Evolutionary conservation across 129 eudicot genomes (phyloP), one percentile per base, ranked within the genome.

Genomic region (Heracleum sosnowskyi): DNA sequence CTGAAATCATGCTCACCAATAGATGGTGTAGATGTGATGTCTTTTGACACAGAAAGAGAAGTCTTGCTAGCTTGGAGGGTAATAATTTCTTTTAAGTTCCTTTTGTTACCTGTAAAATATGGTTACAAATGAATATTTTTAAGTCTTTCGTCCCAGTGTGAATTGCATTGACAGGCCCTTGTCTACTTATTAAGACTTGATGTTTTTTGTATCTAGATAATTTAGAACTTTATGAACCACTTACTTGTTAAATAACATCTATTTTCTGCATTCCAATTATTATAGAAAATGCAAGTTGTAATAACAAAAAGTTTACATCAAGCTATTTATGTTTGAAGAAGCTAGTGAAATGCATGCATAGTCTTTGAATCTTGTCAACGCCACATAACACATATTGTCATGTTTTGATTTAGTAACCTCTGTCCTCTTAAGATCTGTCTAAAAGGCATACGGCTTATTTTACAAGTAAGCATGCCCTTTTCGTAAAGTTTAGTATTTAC

Each of bases 41-140:
- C 98, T 69, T 94, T 94, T 83, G 97, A 91, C 76, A 88, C 93
- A 47, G 98, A 94, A 82, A 91, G 80, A 88, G 96, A 94, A 79
- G 86, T 94, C 47, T 73, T 94, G 82, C 86, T 91, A 81, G 97
- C 97, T 81, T 94, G 98, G 98, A 91, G 89, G 98, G 98, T 94
- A 91, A 87, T 4, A 5, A 17, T 77, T 80, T 28, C 76, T 24
- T 24, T 13, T 29, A 60, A 64, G 7, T 68, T 74, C 71, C 69
- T 16, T 34, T 39, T 73, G 26, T 57, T 46, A 41, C 64, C 12
- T 73, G 17, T n/a, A n/a, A n/a, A n/a, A n/a, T n/a, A n/a, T n/a
- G n/a, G n/a, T n/a, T n/a, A n/a, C n/a, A n/a, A n/a, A n/a, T n/a
- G n/a, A n/a, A n/a, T n/a, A n/a, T n/a, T n/a, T n/a, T 35, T 41